A percentile compares a stretch with the other conserved stretches of the same genome.
Evolutionary conservation across 164 flowering plant genomes (phyloP).

Genomic region (Magnolia officinalis): DNA sequence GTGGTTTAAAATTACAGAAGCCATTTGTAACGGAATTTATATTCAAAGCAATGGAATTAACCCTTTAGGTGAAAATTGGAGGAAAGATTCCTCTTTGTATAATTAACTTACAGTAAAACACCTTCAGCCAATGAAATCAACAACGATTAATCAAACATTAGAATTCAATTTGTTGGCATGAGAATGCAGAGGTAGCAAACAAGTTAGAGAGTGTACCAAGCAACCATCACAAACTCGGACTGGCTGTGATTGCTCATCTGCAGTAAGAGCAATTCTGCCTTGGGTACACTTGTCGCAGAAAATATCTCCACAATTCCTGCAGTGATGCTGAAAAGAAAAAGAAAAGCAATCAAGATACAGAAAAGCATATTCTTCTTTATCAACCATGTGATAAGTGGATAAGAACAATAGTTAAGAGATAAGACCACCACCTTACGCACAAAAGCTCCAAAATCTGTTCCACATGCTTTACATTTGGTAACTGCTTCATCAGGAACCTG

Average conservation of each 20-base stretch:
- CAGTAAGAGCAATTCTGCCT: conserved; percentile 86
- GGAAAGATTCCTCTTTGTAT: no score
- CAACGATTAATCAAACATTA: no score
- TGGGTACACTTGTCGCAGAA: conserved; percentile 97
- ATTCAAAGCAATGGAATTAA: no score
- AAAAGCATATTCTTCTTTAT: neutral
- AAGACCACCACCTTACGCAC: conserved; percentile 52
- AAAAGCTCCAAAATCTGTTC: conserved; percentile 82
- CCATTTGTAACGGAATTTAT: no score
- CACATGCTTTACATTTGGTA: conserved; percentile 78
- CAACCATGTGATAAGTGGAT: neutral
- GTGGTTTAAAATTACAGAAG: no score
- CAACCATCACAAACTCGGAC: conserved; percentile 96
- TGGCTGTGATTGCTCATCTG: conserved; percentile 79
- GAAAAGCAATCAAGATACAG: neutral
- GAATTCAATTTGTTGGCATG: no score
- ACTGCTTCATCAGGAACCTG: conserved; percentile 98
- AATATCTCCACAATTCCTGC: conserved; percentile 96
- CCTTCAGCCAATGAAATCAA: no score
- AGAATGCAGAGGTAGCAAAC: no score
- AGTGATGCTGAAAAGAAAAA: conserved; percentile 70
- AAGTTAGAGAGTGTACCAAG: conserved; percentile 51
- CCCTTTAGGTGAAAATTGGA: no score
- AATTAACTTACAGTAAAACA: no score
- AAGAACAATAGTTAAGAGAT: neutral